Base-by-base conservation (phyloP, 2,329 filamentous ascomycete species). In the Pseudogymnoascus sp. region DNA sequence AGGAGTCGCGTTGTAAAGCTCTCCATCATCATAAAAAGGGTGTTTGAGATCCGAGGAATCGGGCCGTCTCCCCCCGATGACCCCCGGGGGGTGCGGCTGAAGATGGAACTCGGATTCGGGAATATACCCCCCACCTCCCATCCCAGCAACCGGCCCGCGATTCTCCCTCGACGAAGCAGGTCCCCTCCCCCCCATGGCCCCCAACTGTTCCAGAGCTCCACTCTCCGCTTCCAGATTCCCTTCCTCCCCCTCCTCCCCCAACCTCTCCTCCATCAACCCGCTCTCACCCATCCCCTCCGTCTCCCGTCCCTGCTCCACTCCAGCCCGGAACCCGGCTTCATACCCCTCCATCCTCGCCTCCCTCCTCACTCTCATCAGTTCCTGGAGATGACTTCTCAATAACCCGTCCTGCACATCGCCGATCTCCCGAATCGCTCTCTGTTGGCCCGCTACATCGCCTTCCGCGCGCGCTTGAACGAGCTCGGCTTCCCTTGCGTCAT, bases 261-360 rank as follows among this genome's bases (percentile, higher is more conserved):
- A 5, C 9, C 46, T n/a, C 46, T 53, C 23, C 6, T 1, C 14
- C 6, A 8, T 16, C 43, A 14, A 1, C 6, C 11, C 42, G 5
- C 43, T 9, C 7, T 11, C 43, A 12, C 3, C 43, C 25, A 3
- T 2, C 18, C 3, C 40, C 14, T 49, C 23, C 23, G 6, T 2
- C 43, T 31, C 21, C 12, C 23, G 5, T 11, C 43, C 5, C 23
- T 12, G 23, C 43, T 28, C 43, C 23, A 31, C 14, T 5, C 42
- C 42, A 25, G 21, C 42, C 21, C 21, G 42, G n/a, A 53, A 53
- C 14, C 43, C 43, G 6, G 23, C 43, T 12, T 31, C 43, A 28
- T 53, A 53, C 23, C 43, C 43, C 14, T 53, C 23, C 23, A 16
- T 53, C 43, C 43, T 16, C 14, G 43, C 43, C 8, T 53, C 43